Evolutionary conservation across 371 early-diverging fungal genomes (phyloP).

Genomic region (Coemansia sp.): DNA sequence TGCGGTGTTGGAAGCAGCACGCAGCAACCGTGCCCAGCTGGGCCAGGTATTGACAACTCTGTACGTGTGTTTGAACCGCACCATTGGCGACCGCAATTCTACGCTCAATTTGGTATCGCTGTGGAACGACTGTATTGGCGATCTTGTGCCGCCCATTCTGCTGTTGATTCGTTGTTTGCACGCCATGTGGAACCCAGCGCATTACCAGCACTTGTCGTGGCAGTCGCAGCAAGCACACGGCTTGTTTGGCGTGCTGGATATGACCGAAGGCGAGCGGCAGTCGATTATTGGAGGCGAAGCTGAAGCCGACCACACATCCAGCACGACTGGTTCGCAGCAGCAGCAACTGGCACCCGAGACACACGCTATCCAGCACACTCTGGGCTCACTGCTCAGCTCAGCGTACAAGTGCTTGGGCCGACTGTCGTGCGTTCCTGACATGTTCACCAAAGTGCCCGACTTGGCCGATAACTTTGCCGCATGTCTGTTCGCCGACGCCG

Average conservation of each 20-base stretch:
- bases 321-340: background rate
- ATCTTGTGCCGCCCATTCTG: conserved; percentile 24
- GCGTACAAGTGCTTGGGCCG: conserved; percentile 43
- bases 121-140: conserved; percentile 32
- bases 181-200: conserved; percentile 38
- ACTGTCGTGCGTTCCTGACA: conserved; percentile 21
- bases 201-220: conserved; percentile 30
- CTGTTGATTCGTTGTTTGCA: conserved; percentile 36
- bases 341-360: conserved; percentile 12
- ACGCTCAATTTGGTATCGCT: conserved; percentile 12
- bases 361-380: conserved; percentile 22
- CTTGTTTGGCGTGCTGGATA: conserved; percentile 40
- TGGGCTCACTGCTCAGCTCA: conserved; percentile 22
- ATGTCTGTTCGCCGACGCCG: conserved; percentile 38
- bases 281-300: conserved; percentile 7
- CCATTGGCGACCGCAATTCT: conserved; percentile 7
- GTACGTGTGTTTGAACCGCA: conserved; percentile 35
- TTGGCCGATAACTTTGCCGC: conserved; percentile 22
- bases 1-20: conserved; percentile 13
- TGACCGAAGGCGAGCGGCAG: conserved; percentile 23
- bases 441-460: conserved; percentile 7
- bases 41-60: conserved; percentile 22
- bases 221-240: conserved; percentile 24
- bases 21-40: conserved; percentile 8
- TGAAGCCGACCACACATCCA: background rate